Evolutionary conservation across 192 early-diverging fungal genomes (phyloP).

Genomic region (Mortierella antarctica): DNA sequence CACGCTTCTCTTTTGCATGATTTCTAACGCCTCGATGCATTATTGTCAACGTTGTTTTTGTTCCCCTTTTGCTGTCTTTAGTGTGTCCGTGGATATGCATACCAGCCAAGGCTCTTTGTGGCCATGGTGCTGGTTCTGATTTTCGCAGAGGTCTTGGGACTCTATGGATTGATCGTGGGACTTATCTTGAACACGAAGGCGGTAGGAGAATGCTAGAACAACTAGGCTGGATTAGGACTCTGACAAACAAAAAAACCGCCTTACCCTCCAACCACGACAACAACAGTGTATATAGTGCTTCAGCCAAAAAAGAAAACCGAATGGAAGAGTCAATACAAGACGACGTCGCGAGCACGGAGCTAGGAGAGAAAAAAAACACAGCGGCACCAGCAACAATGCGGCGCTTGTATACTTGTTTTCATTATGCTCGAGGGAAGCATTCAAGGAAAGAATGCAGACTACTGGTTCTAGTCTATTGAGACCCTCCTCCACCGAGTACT

Average conservation of each 20-base stretch:
- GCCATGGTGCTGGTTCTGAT: constrained; percentile 97
- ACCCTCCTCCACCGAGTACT: too few species aligned
- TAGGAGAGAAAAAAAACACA: too few species aligned
- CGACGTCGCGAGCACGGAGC: too few species aligned
- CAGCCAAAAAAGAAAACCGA: too few species aligned
- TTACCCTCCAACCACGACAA: background rate
- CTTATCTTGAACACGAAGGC: constrained; percentile 98
- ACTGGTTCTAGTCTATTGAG: too few species aligned
- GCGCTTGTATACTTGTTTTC: background rate
- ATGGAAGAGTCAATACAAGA: too few species aligned
- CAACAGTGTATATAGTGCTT: too few species aligned
- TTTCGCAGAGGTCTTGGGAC: constrained; percentile 98
- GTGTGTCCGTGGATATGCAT: constrained; percentile 88
- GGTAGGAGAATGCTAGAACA: constrained; percentile 25
- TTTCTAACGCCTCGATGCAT: background rate
- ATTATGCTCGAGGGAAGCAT: background rate
- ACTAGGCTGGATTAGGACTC: background rate
- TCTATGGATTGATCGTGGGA: constrained; percentile 97
- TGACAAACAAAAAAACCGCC: background rate
- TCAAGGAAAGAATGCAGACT: background rate
- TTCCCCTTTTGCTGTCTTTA: constrained; percentile 11
- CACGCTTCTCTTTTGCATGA: background rate
- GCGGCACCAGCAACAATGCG: too few species aligned
- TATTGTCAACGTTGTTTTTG: background rate
- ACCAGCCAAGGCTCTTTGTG: constrained; percentile 92